Evolutionary conservation across 495 filamentous ascomycete species (phyloP).

Genomic region (Aspergillus sparsus): DNA sequence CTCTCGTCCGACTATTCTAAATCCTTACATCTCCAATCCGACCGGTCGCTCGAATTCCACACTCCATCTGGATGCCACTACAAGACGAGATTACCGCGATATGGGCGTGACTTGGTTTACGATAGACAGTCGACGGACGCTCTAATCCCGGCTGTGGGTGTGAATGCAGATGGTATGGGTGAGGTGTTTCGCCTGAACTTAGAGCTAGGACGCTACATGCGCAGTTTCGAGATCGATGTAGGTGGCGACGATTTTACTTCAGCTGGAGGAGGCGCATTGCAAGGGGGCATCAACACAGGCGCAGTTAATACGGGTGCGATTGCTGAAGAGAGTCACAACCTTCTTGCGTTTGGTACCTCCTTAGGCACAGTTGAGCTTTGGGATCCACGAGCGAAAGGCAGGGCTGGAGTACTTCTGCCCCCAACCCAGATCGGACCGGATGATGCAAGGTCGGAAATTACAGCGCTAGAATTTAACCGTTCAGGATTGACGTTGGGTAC

Average conservation of each 20-base stretch:
- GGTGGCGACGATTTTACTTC: slow-evolving; percentile 75
- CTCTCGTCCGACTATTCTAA: slow-evolving; percentile 96
- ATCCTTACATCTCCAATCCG: slow-evolving; percentile 87
- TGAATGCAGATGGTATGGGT: slow-evolving; percentile 78
- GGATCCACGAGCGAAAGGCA: slow-evolving; percentile 79
- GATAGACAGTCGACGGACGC: slow-evolving; percentile 84
- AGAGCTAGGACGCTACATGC: slow-evolving; percentile 88
- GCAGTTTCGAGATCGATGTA: slow-evolving; percentile 76
- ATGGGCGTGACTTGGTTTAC: slow-evolving; percentile 86
- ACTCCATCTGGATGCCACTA: slow-evolving; percentile 88
- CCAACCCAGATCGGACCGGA: slow-evolving; percentile 40
- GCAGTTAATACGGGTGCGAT: slow-evolving; percentile 88
- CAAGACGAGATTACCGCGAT: slow-evolving; percentile 81
- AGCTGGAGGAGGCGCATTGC: slow-evolving; percentile 64
- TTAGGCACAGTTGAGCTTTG: slow-evolving; percentile 95
- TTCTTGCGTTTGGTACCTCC: slow-evolving; percentile 93
- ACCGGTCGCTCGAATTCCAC: slow-evolving; percentile 92
- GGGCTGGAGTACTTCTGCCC: slow-evolving; percentile 72
- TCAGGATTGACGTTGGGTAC: slow-evolving; percentile 85
- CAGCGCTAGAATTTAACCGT: slow-evolving; percentile 80
- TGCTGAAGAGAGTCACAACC: slow-evolving; percentile 85
- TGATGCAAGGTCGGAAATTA: slow-evolving; percentile 71
- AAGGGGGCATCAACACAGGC: slow-evolving; percentile 79
- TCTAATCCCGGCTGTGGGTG: slow-evolving; percentile 82
- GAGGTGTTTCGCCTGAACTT: slow-evolving; percentile 94